phyloP scores from a whole-genome alignment of 768 basidiomycete genomes.

The Kwoniella dejecticola region DNA sequence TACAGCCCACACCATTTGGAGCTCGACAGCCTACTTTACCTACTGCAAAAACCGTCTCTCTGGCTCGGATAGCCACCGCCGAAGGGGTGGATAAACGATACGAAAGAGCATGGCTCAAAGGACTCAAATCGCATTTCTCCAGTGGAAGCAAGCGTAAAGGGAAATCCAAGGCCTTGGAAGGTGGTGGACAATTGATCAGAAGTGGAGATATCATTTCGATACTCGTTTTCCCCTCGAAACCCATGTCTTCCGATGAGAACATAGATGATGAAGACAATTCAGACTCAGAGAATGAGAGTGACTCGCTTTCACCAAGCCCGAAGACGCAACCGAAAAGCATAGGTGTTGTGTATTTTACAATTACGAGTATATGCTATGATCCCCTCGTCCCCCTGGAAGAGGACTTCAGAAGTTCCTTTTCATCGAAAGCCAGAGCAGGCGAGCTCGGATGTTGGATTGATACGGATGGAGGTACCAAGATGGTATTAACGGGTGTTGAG shows the following conservation, averaged over 20 bases:
- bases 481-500: conserved; percentile 78
- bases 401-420: conserved; percentile 48
- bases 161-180: conserved; percentile 7
- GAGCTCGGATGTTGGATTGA: conserved; percentile 87
- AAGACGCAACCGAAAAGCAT: not conserved
- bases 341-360: conserved; percentile 70
- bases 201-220: conserved; percentile 51
- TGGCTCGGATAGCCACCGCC: conserved; percentile 47
- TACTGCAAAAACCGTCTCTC: conserved; percentile 42
- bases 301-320: too few species aligned
- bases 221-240: conserved; percentile 30
- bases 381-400: conserved; percentile 57
- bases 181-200: conserved; percentile 25
- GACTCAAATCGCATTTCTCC: conserved; percentile 34
- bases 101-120: conserved; percentile 44
- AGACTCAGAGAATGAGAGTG: too few species aligned
- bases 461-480: conserved; percentile 64
- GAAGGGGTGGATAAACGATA: conserved; percentile 50
- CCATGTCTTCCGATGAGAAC: conserved; percentile 63
- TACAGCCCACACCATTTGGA: conserved; percentile 48
- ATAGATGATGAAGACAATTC: conserved; percentile 60
- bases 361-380: conserved; percentile 75
- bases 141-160: conserved; percentile 12
- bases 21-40: conserved; percentile 48
- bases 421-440: conserved; percentile 63